Conservation (phyloP, 192 early-diverging fungal genomes). For the Entrophospora sp. region DNA sequence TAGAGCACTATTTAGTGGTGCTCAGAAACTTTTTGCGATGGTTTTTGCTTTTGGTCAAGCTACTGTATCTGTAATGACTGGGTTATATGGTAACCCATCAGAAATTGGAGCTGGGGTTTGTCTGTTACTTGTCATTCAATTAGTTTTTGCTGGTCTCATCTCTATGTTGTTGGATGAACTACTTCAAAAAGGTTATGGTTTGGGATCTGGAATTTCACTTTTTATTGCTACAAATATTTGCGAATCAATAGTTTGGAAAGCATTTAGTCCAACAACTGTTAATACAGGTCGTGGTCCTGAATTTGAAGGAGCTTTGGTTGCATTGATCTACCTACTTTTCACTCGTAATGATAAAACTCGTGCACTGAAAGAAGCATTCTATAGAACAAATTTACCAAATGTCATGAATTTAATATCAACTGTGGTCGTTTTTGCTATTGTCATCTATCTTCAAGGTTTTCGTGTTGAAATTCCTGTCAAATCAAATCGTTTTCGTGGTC, state of each 20-base stretch:
- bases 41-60: constrained; percentile 98
- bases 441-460: constrained; percentile 98
- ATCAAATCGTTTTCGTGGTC: constrained; percentile 90
- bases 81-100: constrained; percentile 93
- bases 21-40: constrained; percentile 98
- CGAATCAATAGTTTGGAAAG: constrained; percentile 99
- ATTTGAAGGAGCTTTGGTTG: constrained; percentile 97
- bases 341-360: constrained; percentile 94
- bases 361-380: constrained; percentile 96
- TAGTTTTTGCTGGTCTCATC: constrained; percentile 94
- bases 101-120: constrained; percentile 96
- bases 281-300: constrained; percentile 97
- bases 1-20: constrained; percentile 96
- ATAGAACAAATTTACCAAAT: constrained; percentile 79
- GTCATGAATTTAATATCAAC: constrained; percentile 90
- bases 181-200: constrained; percentile 99
- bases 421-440: constrained; percentile 73
- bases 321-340: constrained; percentile 90
- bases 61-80: constrained; percentile 95
- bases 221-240: constrained; percentile 99
- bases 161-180: constrained; percentile 98
- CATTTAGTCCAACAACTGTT: constrained; percentile 93
- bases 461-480: constrained; percentile 99
- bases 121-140: constrained; percentile 91
- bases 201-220: constrained; percentile 97